A percentile compares a stretch with the other conserved stretches of the same genome.
Evolutionary conservation across 345 rosid genomes (phyloP).

Genomic region (Eucalyptus polybractea): DNA sequence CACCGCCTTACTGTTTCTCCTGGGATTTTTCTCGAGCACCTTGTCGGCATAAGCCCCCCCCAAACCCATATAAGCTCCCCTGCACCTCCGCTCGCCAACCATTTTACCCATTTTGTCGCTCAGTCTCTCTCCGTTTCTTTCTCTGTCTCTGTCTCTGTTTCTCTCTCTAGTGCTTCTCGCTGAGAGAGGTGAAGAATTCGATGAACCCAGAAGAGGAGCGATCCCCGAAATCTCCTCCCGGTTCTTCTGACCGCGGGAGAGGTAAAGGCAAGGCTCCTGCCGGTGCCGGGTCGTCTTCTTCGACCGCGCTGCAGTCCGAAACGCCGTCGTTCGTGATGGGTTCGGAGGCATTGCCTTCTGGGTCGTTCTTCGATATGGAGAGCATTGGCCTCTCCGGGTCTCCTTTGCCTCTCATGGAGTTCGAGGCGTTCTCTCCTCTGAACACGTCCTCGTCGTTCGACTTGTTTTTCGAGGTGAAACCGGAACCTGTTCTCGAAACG

Average conservation of each 20-base stretch:
- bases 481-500: background rate
- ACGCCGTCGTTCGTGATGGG: background rate
- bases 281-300: background rate
- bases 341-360: slow-evolving; percentile 3
- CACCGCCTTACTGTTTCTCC: background rate
- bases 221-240: background rate
- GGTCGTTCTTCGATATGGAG: slow-evolving; percentile 7
- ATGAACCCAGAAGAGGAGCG: background rate
- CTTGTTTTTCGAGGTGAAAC: background rate
- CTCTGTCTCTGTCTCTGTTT: background rate
- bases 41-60: background rate
- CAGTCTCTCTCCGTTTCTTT: background rate
- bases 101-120: background rate
- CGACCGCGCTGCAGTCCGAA: background rate
- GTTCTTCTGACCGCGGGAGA: background rate
- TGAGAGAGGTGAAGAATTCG: background rate
- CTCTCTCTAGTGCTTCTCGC: background rate
- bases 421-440: slow-evolving; percentile 6
- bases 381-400: slow-evolving; percentile 2
- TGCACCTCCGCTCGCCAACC: background rate
- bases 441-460: slow-evolving; percentile 2
- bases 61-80: background rate
- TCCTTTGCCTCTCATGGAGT: background rate
- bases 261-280: background rate
- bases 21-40: background rate